Evolutionary conservation across 2,329 filamentous ascomycete species (phyloP), one percentile per base, ranked within the genome.

Genomic region (Epichloe sylvatica): DNA sequence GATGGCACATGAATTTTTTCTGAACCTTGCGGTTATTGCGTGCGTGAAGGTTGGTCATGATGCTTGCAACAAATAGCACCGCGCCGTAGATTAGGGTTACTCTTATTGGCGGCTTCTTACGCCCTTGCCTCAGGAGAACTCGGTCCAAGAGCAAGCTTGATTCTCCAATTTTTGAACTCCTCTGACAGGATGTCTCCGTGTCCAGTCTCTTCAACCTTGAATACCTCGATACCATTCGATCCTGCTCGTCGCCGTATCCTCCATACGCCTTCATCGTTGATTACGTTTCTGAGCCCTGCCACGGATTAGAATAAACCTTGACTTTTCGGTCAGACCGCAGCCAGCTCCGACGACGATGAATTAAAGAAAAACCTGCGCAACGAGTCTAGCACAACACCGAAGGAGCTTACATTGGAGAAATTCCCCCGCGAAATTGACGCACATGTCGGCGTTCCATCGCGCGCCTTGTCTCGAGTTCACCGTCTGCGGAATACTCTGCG

Each of bases 381-480:
- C 9, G 30, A 30, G 30, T 9, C 30, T 30, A 3, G 30, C 8
- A 30, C 30, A 9, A 9, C 9, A 30, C 9, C 9, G 30, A 4
- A 43, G 21, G 17, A 36, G 66, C 81, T 66, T 65, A 88, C 86
- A 94, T 7, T 83, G 81, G 15, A 97, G 67, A 57, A 97, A 86
- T 0, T 69, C 23, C 73, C 1, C 80, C 1, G 88, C 81, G 67
- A 96, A 96, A 58, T 94, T 95, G 61, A 97, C 92, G 62, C 90
- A 96, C 56, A 85, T 78, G 61, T 96, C 91, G 17, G 87, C 91
- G 67, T 97, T 86, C 92, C 92, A 98, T 44, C 77, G 78, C 2
- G 73, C 72, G 33, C 77, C 78, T 0, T 83, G 81, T 9, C 75
- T 67, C 48, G 78, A 74, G 58, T 83, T 80, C 13, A 94, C 86